A percentile compares a stretch with the other conserved stretches of the same genome.
Conservation (phyloP, 345 rosid genomes). For the Eucalyptus melliodora region DNA sequence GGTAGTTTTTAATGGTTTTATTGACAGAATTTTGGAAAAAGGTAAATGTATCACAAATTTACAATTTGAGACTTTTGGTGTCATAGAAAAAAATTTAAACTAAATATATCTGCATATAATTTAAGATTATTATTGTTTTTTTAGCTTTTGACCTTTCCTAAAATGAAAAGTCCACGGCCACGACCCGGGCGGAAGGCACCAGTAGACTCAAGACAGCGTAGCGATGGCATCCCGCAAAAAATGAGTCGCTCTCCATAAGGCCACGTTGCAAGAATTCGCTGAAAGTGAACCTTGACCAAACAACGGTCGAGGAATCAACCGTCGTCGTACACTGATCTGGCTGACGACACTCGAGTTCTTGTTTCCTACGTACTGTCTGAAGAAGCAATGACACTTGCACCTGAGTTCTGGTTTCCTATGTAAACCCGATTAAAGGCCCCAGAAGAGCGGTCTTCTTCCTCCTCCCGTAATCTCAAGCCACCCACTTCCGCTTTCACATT, state of each 20-base stretch:
- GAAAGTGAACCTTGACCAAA: not conserved
- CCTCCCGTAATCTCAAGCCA: not conserved
- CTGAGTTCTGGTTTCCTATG: not conserved
- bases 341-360: not conserved
- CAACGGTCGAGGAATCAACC: accelerated
- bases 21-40: too few species aligned
- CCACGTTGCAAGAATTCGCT: accelerated
- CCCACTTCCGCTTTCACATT: not conserved
- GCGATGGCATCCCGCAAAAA: too few species aligned
- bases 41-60: too few species aligned
- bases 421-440: not conserved
- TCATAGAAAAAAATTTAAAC: too few species aligned
- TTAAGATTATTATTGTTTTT: too few species aligned
- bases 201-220: too few species aligned
- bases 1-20: too few species aligned
- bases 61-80: too few species aligned
- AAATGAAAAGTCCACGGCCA: too few species aligned
- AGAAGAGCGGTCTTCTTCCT: not conserved
- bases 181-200: too few species aligned
- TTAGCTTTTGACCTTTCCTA: too few species aligned
- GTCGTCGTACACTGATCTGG: not conserved
- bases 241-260: not conserved
- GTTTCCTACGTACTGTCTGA: not conserved
- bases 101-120: too few species aligned
- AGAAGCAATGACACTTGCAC: not conserved